Base-by-base conservation (phyloP, 306 rosid species). In the Quillaja saponaria region DNA sequence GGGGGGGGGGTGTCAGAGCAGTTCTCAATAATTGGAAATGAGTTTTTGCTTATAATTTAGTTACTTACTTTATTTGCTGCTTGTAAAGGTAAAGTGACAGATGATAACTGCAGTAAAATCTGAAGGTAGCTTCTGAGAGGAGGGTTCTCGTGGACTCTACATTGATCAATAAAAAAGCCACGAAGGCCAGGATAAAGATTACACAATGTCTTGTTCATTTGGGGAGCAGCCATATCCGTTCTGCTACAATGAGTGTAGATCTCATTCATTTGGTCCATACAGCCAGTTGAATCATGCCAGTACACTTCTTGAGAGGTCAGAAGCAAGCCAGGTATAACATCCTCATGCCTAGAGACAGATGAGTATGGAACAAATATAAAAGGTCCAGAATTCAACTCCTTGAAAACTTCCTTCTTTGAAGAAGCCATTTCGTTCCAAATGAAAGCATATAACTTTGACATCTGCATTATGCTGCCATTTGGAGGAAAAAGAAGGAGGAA, bases 251-350 rank as follows among this genome's bases (percentile, higher is more conserved):
- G 81, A 71, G 58, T 42, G 71, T 75, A 58, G 15, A 66, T 63
- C 64, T 81, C 77, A 71, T 64, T 63, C 73, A 82, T 66, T 63
- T 72, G 71, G 69, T 80, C 84, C 49, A 82, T 55, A 71, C 84
- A 68, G 40, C 88, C 91, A 75, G 78, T 79, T 54, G 90, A 75
- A 76, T 91, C 96, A 54, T 71, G 57, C 98, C 98, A 91, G 67
- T 70, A 81, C 49, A 88, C 92, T 77, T 84, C 85, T 56, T 58
- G 65, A 34, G 85, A 84, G 68, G 78, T 78, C 68, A 84, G 69
- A 69, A 91, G 81, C 10, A 41, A 69, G 67, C 98, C 98, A 62
- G 83, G 49, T 49, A 79, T 88, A 70, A 76, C 76, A 55, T 86
- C 85, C 47, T 76, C 82, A 1, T 78, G 76, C 59, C 71, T 72